These are phyloP conservation scores for Cyclotella baltica DNA, from an alignment of 108 stramenopile genomes.

Conservation along the genomic window DNA sequence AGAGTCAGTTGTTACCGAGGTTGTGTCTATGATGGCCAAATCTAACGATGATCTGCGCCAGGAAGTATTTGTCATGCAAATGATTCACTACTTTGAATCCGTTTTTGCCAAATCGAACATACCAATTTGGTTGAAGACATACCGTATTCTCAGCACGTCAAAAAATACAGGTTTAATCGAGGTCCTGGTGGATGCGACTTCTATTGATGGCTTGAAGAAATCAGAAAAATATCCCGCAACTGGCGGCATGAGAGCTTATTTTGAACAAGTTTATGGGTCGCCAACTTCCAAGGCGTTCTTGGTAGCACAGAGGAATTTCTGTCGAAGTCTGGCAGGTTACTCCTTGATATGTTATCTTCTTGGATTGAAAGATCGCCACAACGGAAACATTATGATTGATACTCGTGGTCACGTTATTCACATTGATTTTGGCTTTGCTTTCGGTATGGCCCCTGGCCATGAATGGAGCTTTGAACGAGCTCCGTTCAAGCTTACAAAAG, in stretches of 20 bases:
- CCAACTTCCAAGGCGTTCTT: constrained; percentile 80
- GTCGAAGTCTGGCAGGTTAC: constrained; percentile 90
- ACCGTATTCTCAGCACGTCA: constrained; percentile 94
- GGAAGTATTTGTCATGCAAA: constrained; percentile 97
- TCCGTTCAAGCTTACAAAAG: constrained; percentile 97
- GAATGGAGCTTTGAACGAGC: constrained; percentile 97
- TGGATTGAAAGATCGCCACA: constrained; percentile 98
- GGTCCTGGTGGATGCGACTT: constrained; percentile 91
- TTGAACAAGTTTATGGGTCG: constrained; percentile 89
- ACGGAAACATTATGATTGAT: constrained; percentile 99
- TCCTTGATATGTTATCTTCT: constrained; percentile 93
- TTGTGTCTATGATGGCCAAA: constrained; percentile 91
- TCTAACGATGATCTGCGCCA: constrained; percentile 99
- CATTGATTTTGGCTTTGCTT: constrained; percentile 99
- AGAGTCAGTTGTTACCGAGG: constrained; percentile 56
- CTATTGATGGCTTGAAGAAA: constrained; percentile 96
- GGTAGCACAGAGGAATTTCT: constrained; percentile 91
- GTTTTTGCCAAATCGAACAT: constrained; percentile 89
- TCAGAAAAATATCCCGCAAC: constrained; percentile 84
- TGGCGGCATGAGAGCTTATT: constrained; percentile 88
- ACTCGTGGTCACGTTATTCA: constrained; percentile 93
- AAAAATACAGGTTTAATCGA: constrained; percentile 94
- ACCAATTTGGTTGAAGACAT: constrained; percentile 95
- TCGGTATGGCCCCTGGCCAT: constrained; percentile 97
- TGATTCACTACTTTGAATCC: constrained; percentile 97